Percentiles rank a stretch among this genome's conserved stretches.
Evolutionary conservation across 2,329 filamentous ascomycete genomes (phyloP).

Genomic region (Aspergillus spinulosporus): DNA sequence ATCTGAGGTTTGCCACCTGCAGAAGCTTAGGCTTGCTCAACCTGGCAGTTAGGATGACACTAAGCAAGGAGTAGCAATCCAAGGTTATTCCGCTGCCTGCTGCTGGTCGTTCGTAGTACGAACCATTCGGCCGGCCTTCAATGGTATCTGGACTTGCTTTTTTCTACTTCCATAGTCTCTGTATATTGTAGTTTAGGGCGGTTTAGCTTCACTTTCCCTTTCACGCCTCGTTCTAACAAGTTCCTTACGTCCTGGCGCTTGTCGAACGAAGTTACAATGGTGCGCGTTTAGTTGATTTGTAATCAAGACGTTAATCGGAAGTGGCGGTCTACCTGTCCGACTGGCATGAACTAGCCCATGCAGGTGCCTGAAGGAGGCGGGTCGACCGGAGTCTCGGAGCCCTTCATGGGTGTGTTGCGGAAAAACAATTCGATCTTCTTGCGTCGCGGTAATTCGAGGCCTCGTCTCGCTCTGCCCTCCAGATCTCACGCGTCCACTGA

Average conservation of each 20-base stretch:
- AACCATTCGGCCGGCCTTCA: neutral
- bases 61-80: neutral
- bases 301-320: too few species aligned
- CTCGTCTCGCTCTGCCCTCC: too few species aligned
- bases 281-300: neutral
- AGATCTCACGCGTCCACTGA: too few species aligned
- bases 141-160: conserved; percentile 6
- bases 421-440: too few species aligned
- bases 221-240: neutral
- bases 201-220: neutral
- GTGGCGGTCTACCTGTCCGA: too few species aligned
- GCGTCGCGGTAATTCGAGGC: too few species aligned
- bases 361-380: too few species aligned
- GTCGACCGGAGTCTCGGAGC: too few species aligned
- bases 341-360: too few species aligned
- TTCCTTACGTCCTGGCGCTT: neutral
- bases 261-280: neutral
- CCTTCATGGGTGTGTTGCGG: too few species aligned
- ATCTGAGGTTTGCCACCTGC: neutral
- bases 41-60: neutral
- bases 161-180: neutral
- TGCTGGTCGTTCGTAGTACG: neutral
- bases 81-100: neutral
- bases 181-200: neutral
- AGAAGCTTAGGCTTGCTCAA: conserved; percentile 3